Conservation (phyloP, 371 early-diverging fungal genomes). For the Syncephalastrum sp. region DNA sequence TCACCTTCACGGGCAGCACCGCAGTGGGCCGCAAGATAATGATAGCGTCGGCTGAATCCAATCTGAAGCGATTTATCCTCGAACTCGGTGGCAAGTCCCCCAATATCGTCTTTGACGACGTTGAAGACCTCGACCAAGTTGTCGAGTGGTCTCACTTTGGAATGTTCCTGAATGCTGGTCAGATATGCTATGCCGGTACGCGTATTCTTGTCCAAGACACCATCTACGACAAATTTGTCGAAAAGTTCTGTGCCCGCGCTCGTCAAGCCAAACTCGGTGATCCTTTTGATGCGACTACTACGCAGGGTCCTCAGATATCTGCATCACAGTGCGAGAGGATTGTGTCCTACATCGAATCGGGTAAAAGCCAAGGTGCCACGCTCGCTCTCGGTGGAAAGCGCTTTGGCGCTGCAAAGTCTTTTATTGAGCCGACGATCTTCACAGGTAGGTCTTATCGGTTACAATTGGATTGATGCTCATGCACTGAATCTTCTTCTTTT, state of each 20-base stretch:
- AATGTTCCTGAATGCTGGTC: conserved; percentile 83
- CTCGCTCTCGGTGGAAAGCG: background rate
- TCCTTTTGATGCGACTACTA: conserved; percentile 50
- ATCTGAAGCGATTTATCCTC: conserved; percentile 75
- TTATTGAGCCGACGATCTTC: background rate
- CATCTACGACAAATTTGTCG: conserved; percentile 74
- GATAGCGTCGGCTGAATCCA: conserved; percentile 59
- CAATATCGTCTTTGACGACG: conserved; percentile 88
- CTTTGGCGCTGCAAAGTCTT: background rate
- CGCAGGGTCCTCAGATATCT: conserved; percentile 68
- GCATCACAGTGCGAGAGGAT: background rate
- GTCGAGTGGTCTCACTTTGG: conserved; percentile 71
- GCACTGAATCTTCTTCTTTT: background rate
- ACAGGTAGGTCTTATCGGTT: background rate
- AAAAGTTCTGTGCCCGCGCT: conserved; percentile 60
- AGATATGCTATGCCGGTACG: conserved; percentile 82
- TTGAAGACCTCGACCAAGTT: conserved; percentile 75
- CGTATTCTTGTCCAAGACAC: conserved; percentile 77
- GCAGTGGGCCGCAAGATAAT: conserved; percentile 53
- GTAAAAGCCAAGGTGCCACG: conserved; percentile 1
- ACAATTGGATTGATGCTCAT: too few relatives aligned
- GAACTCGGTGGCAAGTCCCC: conserved; percentile 89
- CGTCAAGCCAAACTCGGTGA: conserved; percentile 60
- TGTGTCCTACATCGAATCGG: conserved; percentile 1
- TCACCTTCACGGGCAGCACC: conserved; percentile 68